Percentiles rank a stretch among this genome's conserved stretches.
Evolutionary conservation across 1,284 basidiomycete species (phyloP).

Genomic region (Irpex sp.): DNA sequence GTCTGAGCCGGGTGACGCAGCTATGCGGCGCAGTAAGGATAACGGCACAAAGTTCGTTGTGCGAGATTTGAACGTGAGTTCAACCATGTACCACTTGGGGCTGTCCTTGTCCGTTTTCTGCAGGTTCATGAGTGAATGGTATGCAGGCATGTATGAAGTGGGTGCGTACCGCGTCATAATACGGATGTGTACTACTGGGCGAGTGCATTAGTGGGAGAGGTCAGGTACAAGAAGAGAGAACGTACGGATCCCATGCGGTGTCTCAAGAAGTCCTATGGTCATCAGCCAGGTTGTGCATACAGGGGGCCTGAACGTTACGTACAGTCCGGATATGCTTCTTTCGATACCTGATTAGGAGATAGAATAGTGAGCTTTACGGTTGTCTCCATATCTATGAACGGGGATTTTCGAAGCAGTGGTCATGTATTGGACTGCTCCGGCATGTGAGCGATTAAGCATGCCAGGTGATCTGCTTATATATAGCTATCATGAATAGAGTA

Average conservation of each 20-base stretch:
- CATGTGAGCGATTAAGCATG: neutral
- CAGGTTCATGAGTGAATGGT: neutral
- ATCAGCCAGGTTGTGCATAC: constrained; percentile 11
- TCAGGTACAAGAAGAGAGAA: constrained; percentile 15
- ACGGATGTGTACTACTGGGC: constrained; percentile 76
- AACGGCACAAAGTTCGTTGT: constrained; percentile 78
- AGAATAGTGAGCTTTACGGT: constrained; percentile 3
- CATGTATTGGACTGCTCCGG: neutral
- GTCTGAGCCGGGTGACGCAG: constrained; percentile 28
- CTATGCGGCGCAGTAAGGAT: constrained; percentile 68
- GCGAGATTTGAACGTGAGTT: constrained; percentile 70
- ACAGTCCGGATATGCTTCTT: constrained; percentile 90
- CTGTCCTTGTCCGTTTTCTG: constrained; percentile 74
- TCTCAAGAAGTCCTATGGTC: constrained; percentile 41
- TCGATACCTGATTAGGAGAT: constrained; percentile 52
- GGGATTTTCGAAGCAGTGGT: neutral
- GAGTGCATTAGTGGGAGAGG: constrained; percentile 3
- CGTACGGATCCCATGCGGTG: constrained; percentile 86
- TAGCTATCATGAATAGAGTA: no score
- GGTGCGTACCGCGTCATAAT: constrained; percentile 72
- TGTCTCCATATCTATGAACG: neutral
- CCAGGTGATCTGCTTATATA: no score
- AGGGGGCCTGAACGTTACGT: constrained; percentile 27
- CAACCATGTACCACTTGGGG: constrained; percentile 95
- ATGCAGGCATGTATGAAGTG: neutral